phyloP scores from a whole-genome alignment of 805 yeast genomes.

The Wickerhamiella musiphila region DNA sequence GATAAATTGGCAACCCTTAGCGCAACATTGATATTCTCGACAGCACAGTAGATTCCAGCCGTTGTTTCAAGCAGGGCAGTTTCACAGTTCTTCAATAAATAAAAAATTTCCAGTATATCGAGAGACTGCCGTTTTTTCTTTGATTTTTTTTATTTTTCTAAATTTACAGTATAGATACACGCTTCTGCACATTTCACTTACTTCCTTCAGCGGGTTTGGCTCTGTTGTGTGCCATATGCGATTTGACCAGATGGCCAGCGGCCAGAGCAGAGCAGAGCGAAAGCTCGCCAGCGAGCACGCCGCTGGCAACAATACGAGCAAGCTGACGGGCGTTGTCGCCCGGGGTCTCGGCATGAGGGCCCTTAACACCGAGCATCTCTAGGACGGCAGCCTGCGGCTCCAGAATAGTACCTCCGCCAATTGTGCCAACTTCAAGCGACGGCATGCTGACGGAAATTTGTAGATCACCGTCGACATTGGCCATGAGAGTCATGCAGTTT shows the following conservation, averaged over 20 bases:
- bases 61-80: no score
- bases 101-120: no score
- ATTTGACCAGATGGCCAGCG: slow-evolving; percentile 94
- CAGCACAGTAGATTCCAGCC: no score
- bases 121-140: no score
- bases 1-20: no score
- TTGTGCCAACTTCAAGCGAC: slow-evolving; percentile 94
- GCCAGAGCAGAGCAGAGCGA: slow-evolving; percentile 92
- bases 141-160: no score
- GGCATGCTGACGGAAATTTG: slow-evolving; percentile 98
- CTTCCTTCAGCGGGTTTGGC: neutral
- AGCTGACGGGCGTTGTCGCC: slow-evolving; percentile 90
- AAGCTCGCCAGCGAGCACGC: slow-evolving; percentile 90
- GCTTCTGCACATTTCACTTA: neutral
- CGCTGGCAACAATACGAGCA: slow-evolving; percentile 83
- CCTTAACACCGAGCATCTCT: slow-evolving; percentile 83
- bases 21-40: no score
- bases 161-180: neutral
- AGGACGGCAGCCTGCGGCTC: slow-evolving; percentile 96
- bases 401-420: slow-evolving; percentile 96
- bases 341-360: slow-evolving; percentile 86
- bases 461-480: slow-evolving; percentile 62
- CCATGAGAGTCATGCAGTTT: slow-evolving; percentile 92
- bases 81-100: no score
- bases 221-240: slow-evolving; percentile 93